Percentiles rank a stretch among this genome's conserved stretches.
phyloP scores from a whole-genome alignment of 1,139 yeast genomes.

The Entelexis paramagnoliae region DNA sequence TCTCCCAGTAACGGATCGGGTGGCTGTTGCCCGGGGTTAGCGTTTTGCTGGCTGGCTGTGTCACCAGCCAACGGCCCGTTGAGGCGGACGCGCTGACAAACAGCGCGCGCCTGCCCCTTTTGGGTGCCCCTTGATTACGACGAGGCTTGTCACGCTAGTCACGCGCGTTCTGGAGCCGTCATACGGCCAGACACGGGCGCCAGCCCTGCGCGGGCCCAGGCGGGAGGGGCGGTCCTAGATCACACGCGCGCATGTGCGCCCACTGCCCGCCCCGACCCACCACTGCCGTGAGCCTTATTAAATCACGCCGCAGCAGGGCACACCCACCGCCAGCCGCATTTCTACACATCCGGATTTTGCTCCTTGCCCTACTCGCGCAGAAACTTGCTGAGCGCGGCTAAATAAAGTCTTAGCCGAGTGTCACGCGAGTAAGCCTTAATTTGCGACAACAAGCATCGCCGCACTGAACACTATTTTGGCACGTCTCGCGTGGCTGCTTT shows the following conservation, averaged over 20 bases:
- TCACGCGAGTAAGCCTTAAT: neutral
- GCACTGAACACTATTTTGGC: no score
- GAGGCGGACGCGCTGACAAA: neutral
- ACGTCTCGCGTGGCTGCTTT: neutral
- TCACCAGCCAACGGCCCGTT: neutral
- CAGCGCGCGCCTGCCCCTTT: neutral
- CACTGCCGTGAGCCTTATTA: neutral
- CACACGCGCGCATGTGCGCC: no score
- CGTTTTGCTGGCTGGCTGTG: slow-evolving; percentile 5
- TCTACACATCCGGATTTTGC: neutral
- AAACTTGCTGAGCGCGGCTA: neutral
- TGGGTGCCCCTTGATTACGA: slow-evolving; percentile 5
- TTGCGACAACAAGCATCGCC: no score
- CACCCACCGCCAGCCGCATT: neutral
- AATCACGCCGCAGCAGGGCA: neutral
- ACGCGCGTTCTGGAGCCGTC: neutral
- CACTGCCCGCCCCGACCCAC: neutral
- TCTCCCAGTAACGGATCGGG: neutral
- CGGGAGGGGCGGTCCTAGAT: no score
- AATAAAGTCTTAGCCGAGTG: neutral
- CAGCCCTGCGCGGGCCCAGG: no score
- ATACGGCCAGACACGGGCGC: neutral
- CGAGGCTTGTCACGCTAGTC: neutral
- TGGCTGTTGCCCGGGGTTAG: slow-evolving; percentile 2
- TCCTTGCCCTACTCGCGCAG: neutral